Base-by-base conservation (phyloP, 148 eudicot genomes). In the Beta vulgaris region DNA sequence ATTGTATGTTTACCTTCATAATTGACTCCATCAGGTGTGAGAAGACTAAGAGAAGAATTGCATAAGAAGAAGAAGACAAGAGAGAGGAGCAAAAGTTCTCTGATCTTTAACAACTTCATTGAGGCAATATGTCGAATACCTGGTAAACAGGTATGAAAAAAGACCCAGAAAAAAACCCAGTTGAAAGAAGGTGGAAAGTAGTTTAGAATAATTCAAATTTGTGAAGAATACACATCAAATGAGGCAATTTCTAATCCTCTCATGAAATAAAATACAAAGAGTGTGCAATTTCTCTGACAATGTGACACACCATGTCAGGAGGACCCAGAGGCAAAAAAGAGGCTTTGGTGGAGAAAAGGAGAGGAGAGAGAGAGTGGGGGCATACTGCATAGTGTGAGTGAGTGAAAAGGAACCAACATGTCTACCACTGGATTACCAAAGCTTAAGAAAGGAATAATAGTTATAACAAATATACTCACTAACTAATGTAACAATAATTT, bases 1-100 rank as follows among this genome's bases (percentile, higher is more conserved):
- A 14, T 4, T 48, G 3, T 21, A 34, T 64, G 7, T 1, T 78
- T 80, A 90, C 98, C 98, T 94, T 94, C 98, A 85, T 66, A 86
- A 83, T 91, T 94, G 82, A 94, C 88, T 72, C 98, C 98, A 77
- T 86, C 86, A 40, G 98, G 83, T 16, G 98, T 79, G 70, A 94
- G 97, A 82, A 85, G 73, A 73, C 85, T 83, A 89, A 16, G 34
- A 69, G 91, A 83, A 77, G 58, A 79, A 82, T 69, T 69, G 83
- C 82, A 90, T 36, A 84, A 84, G 67, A 86, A 76, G 6, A 76
- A 46, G 1, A 90, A 64, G 69, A 77, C 69, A 70, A 62, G 66
- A 77, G 71, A 77, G 78, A 84, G 74, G 65, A 86, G 73, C 39
- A 76, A 70, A 72, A 68, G 39, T n/a, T 48, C 31, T n/a, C 75